Conservation (phyloP, 768 basidiomycete species). For the Pluteus cervinus region DNA sequence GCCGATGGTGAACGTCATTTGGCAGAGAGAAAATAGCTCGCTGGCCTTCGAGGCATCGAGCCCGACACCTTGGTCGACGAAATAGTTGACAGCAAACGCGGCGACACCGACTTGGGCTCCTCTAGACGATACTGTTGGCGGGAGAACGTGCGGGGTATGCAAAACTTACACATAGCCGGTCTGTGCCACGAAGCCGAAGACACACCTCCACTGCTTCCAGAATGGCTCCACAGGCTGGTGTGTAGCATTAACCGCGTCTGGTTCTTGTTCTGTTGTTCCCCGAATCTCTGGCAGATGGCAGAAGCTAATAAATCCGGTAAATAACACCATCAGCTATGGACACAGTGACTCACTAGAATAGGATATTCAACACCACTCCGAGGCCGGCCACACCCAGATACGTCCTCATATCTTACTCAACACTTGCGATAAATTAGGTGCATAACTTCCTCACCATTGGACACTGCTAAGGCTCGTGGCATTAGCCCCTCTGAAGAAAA, state of each 20-base stretch:
- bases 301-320: slow-evolving; percentile 35
- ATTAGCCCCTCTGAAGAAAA: slow-evolving; percentile 68
- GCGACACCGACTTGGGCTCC: slow-evolving; percentile 67
- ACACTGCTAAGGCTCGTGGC: slow-evolving; percentile 57
- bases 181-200: slow-evolving; percentile 72
- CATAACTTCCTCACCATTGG: slow-evolving; percentile 41
- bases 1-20: slow-evolving; percentile 61
- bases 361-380: slow-evolving; percentile 51
- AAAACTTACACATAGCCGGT: slow-evolving; percentile 53
- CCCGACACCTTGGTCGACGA: slow-evolving; percentile 56
- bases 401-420: slow-evolving; percentile 32
- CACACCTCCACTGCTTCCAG: slow-evolving; percentile 62
- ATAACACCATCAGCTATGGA: not conserved
- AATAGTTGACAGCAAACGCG: slow-evolving; percentile 63
- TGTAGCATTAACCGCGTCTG: slow-evolving; percentile 29
- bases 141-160: not conserved
- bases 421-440: slow-evolving; percentile 3
- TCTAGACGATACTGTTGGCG: slow-evolving; percentile 12
- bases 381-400: slow-evolving; percentile 62
- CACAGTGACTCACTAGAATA: slow-evolving; percentile 48
- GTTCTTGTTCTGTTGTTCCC: slow-evolving; percentile 41
- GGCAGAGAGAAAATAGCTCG: slow-evolving; percentile 64
- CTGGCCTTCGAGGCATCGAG: slow-evolving; percentile 48
- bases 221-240: slow-evolving; percentile 55
- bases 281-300: slow-evolving; percentile 65